Base-by-base conservation (phyloP, 441 rosid genomes). In the Corymbia calophylla region DNA sequence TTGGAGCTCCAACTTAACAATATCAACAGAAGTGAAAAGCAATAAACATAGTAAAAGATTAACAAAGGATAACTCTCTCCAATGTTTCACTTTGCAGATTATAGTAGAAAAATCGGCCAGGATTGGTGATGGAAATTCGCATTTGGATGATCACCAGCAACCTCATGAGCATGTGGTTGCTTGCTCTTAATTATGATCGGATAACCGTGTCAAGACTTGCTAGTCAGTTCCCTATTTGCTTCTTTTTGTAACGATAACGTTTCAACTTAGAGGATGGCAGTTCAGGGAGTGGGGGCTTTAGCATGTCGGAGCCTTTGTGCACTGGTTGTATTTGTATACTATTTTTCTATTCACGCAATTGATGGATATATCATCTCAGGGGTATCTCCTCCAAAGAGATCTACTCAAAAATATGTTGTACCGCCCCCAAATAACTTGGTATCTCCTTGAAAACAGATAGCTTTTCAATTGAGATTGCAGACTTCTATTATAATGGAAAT, bases 311-410 rank as follows among this genome's bases (percentile, higher is more conserved):
- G 77, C 39, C 39, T 66, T 66, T 66, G 77, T 66, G 23, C 39
- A 16, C 39, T 66, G 77, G 6, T 16, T 7, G 77, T 66, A 66
- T 16, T 66, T 66, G 12, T 66, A 9, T 16, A 16, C 39, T 2
- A 31, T 66, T 66, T 66, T 31, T 31, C 23, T 16, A 31, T 66
- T 31, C 21, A 66, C 21, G 23, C 2, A 31, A 17, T 66, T 16
- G 77, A 31, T 8, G 77, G 77, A 66, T 66, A 31, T 66, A 31
- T 31, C 77, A 66, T 66, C 77, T 31, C 77, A 15, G 77, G 35
- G 12, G 32, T 14, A 89, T 87, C 87, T 60, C 92, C 35, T 91
- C 90, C n/a, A 92, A 95, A 88, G 94, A 88, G 88, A 91, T 90
- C 88, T 93, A 93, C 82, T 47, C 27, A 47, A 73, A 6, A 39